Conservation (phyloP, 345 rosid genomes). For the Geranium brycei region DNA sequence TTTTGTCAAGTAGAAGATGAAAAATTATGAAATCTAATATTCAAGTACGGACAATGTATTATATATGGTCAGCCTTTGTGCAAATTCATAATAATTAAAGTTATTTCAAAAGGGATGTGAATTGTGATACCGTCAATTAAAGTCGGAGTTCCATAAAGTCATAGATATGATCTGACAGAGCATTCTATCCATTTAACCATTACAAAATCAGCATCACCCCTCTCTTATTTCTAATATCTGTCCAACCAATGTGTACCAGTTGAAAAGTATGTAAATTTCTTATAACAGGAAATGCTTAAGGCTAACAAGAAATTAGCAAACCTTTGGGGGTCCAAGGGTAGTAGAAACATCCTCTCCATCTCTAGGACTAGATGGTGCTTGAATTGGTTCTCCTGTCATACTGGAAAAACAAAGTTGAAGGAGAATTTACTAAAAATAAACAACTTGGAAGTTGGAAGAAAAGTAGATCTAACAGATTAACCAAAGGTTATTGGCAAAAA, state of each 20-base stretch:
- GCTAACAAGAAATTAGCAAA: constrained; percentile 18
- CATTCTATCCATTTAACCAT: background rate
- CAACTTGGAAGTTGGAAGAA: too few relatives aligned
- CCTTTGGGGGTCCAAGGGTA: constrained; percentile 46
- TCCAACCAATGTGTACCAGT: background rate
- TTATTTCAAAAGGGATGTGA: background rate
- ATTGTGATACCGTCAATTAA: background rate
- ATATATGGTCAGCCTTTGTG: background rate
- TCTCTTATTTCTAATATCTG: background rate
- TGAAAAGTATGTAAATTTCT: background rate
- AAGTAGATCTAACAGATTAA: background rate
- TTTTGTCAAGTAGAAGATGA: background rate
- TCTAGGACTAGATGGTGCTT: constrained; percentile 80
- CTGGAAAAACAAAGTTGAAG: constrained; percentile 36
- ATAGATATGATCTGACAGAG: background rate
- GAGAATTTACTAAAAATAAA: background rate
- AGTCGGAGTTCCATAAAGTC: background rate
- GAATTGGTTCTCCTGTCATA: constrained; percentile 84
- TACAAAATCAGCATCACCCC: background rate
- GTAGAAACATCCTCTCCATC: constrained; percentile 66
- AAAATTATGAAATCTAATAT: background rate
- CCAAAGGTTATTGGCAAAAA: background rate
- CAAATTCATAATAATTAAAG: background rate
- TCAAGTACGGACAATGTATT: background rate
- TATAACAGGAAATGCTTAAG: constrained; percentile 1